Base-by-base conservation (phyloP, 164 flowering plant species). In the Magnolia officinalis region DNA sequence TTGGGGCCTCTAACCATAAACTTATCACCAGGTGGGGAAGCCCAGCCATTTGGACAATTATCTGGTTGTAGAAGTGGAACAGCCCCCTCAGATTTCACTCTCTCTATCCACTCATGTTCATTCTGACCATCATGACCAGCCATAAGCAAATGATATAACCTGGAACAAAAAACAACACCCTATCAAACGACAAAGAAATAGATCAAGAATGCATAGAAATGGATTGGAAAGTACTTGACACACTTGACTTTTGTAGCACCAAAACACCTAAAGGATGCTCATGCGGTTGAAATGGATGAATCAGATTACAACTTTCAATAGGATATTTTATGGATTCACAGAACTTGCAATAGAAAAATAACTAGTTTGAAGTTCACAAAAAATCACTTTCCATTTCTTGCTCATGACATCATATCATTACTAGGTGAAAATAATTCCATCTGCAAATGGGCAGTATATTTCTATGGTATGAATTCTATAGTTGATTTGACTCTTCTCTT, bases 1-100 rank as follows among this genome's bases (percentile, higher is more conserved):
- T 89, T 91, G 23, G 97, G 94, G 52, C 97, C 97, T 79, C 97
- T 88, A 14, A 94, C 96, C 95, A 83, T 85, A 77, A 92, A 91
- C 55, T 37, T 80, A 75, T 90, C 87, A 37, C 92, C 96, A 2
- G 96, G 88, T 26, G 45, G 97, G 98, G 20, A 79, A 72, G 96
- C 89, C 98, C 98, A 94, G 61, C 96, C 92, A 82, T 85, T 90
- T 63, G 89, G 77, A 72, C 95, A 91, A 52, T 89, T 83, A 59
- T 92, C 95, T 63, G 89, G 91, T 63, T 89, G 91, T 70, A 82
- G 88, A 63, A 74, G 79, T 45, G 95, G 98, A 80, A 95, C 90
- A 63, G 92, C 83, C 71, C 98, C 98, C 80, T 76, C 91, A 13
- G 88, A 82, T 74, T 83, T 90, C 50, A 90, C 74, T 84, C 83